Percentiles rank a stretch among this genome's conserved stretches.
phyloP scores from a whole-genome alignment of 2,329 filamentous ascomycete species.

The Amesomyces nigricolor region DNA sequence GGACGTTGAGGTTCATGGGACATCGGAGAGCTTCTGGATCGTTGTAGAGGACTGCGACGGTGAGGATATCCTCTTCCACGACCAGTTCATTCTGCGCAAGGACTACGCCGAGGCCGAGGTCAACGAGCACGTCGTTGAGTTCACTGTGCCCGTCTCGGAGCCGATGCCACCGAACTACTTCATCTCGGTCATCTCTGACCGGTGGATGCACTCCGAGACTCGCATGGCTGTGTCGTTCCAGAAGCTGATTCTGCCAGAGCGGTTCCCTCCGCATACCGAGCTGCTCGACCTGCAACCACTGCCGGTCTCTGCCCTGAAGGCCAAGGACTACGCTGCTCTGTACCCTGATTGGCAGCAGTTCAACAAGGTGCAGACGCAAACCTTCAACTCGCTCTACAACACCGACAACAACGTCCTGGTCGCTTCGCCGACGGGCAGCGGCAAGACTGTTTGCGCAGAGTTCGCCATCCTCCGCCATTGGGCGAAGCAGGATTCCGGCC shows the following conservation, averaged over 20 bases:
- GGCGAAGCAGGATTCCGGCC: constrained; percentile 63
- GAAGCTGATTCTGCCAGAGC: constrained; percentile 88
- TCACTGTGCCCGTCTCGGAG: constrained; percentile 93
- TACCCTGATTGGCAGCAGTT: constrained; percentile 84
- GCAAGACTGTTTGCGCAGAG: constrained; percentile 95
- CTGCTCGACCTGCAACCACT: constrained; percentile 87
- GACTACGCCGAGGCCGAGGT: constrained; percentile 80
- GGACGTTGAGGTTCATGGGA: constrained; percentile 85
- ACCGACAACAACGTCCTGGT: constrained; percentile 92
- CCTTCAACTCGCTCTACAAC: constrained; percentile 87
- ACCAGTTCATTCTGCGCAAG: constrained; percentile 85
- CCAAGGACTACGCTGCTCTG: constrained; percentile 70
- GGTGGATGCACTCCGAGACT: constrained; percentile 98
- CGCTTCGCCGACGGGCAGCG: constrained; percentile 87
- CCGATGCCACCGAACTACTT: constrained; percentile 99
- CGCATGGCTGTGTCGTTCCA: constrained; percentile 91
- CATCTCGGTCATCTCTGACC: constrained; percentile 86
- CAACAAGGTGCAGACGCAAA: constrained; percentile 96
- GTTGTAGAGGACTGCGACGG: constrained; percentile 96
- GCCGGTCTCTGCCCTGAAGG: constrained; percentile 82
- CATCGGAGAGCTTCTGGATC: constrained; percentile 93
- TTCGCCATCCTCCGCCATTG: constrained; percentile 88
- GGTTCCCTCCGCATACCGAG: constrained; percentile 90
- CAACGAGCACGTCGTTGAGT: constrained; percentile 92
- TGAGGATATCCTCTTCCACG: constrained; percentile 90